These are phyloP conservation scores for Arthromyces matolae DNA, from an alignment of 768 basidiomycete species.

Conservation along the genomic window DNA sequence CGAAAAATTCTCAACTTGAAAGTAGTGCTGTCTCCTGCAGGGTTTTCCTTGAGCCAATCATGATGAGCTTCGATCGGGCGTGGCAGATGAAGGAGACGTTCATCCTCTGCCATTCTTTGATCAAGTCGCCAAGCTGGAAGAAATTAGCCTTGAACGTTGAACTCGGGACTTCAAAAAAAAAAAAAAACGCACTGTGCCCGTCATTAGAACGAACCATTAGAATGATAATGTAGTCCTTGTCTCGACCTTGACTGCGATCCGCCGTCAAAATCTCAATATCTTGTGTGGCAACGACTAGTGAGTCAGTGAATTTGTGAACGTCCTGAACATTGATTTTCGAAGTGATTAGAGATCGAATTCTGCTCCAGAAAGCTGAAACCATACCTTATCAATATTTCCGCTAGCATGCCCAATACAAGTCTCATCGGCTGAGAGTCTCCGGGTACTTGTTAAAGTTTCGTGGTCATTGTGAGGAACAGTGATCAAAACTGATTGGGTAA, in stretches of 20 bases:
- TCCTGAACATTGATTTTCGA: constrained; percentile 67
- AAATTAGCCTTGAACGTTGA: background rate
- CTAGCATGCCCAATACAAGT: no score
- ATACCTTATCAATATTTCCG: constrained; percentile 92
- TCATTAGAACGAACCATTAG: constrained; percentile 91
- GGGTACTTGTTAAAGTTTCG: no score
- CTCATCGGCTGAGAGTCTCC: no score
- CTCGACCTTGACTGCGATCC: constrained; percentile 90
- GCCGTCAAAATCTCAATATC: constrained; percentile 86
- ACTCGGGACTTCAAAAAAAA: background rate
- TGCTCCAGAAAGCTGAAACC: constrained; percentile 11
- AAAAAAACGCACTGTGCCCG: constrained; percentile 54
- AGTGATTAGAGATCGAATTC: background rate
- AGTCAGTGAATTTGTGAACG: constrained; percentile 70
- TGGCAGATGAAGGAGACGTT: constrained; percentile 98
- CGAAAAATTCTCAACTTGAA: constrained; percentile 71
- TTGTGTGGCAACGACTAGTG: constrained; percentile 53
- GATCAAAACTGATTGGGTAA: no score
- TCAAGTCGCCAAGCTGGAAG: constrained; percentile 81
- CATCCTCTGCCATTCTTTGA: constrained; percentile 94
- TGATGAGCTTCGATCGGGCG: constrained; percentile 84
- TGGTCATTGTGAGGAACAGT: no score
- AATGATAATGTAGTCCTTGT: constrained; percentile 93
- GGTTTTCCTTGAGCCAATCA: constrained; percentile 85
- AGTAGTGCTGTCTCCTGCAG: constrained; percentile 60